phyloP scores from a whole-genome alignment of 2,329 filamentous ascomycete genomes.

The Lizonia empirigonia region DNA sequence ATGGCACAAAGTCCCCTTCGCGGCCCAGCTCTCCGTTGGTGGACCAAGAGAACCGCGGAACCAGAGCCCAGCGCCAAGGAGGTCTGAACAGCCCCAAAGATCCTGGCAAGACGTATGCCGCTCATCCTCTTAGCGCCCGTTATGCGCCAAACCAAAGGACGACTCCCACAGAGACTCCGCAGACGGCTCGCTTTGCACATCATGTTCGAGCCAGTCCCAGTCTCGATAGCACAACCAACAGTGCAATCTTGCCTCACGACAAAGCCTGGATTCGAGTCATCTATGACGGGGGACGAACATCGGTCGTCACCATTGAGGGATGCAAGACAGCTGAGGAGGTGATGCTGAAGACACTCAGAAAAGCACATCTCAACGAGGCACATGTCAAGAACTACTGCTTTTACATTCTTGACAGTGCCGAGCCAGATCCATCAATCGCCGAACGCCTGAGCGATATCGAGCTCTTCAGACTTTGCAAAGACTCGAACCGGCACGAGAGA shows the following conservation, averaged over 20 bases:
- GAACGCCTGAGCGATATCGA: conserved; percentile 85
- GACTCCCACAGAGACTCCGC: conserved; percentile 67
- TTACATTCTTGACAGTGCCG: conserved; percentile 85
- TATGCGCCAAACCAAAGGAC: conserved; percentile 43
- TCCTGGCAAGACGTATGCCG: conserved; percentile 59
- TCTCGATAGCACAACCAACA: conserved; percentile 75
- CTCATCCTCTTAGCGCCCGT: conserved; percentile 58
- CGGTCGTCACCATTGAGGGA: conserved; percentile 89
- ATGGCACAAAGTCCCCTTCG: conserved; percentile 62
- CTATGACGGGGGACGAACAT: conserved; percentile 87
- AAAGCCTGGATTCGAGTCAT: conserved; percentile 93
- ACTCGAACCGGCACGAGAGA: conserved; percentile 81
- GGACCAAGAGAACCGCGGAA: conserved; percentile 59
- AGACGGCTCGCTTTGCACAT: conserved; percentile 65
- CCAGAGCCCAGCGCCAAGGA: conserved; percentile 65
- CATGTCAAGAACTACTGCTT: conserved; percentile 97
- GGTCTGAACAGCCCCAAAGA: conserved; percentile 63
- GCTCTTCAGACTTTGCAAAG: conserved; percentile 87
- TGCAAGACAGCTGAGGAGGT: conserved; percentile 93
- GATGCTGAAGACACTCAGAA: conserved; percentile 84
- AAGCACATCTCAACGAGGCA: conserved; percentile 85
- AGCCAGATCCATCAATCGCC: conserved; percentile 80
- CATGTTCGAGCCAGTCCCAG: conserved; percentile 83
- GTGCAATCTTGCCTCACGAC: conserved; percentile 82
- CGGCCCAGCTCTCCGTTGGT: conserved; percentile 73